Base-by-base conservation (phyloP, 2,329 filamentous ascomycete species). In the Colletotrichum cereale region DNA sequence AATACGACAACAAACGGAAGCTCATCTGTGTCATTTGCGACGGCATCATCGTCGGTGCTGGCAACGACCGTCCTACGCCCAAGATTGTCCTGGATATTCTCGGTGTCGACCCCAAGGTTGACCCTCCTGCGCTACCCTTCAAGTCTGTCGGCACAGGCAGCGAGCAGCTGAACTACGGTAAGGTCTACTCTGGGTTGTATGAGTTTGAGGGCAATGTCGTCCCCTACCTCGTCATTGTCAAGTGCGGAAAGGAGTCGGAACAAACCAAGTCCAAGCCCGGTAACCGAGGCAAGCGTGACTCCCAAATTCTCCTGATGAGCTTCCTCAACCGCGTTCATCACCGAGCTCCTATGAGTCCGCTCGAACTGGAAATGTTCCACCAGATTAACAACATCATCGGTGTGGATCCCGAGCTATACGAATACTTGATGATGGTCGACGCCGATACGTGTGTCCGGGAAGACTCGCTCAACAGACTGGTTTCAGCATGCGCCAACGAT, bases 381-480 rank as follows among this genome's bases (percentile, higher is more conserved):
- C 96, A 99, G 81, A 94, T 99, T 85, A 97, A 98, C 88, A 99
- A 99, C 80, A 94, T 99, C 76, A 99, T 99, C 74, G 96, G 96
- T 77, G 96, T 99, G 21, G 95, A 99, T 77, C 96, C 96, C 3
- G 95, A 98, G 80, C 88, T 99, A 21, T 99, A 99, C 80, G 96
- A 99, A 81, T 99, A 98, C 77, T 87, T 98, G 65, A 87, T 99
- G 75, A 97, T 97, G 95, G 92, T 99, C 73, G 96, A 99, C 82
- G 96, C 96, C 78, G 96, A 99, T 88, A 99, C 96, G 3, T 94
- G 91, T 81, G 96, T 99, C 68, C 90, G 90, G 73, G 95, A 97
- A 79, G 96, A 99, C 80, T 94, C 96, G 0, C 87, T 98, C 50
- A 99, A 97, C 81, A 90, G 96, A 63, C 88, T 99, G 6, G 96